Conservation (phyloP, 805 yeast species). For the Ogataea trehaloabstinens region DNA sequence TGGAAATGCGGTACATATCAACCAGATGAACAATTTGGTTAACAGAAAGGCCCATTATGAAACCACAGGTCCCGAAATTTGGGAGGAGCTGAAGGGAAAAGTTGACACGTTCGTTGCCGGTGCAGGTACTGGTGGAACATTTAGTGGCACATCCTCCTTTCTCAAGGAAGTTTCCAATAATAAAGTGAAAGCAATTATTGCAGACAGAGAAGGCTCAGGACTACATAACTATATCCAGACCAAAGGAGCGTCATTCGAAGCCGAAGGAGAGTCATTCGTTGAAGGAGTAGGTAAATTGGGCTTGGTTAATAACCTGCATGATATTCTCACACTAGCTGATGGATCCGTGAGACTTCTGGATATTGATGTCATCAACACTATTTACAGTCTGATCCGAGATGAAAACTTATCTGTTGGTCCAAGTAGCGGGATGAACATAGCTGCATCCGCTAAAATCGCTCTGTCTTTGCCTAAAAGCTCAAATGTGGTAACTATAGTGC, state of each 20-base stretch:
- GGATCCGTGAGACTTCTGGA: slow-evolving; percentile 73
- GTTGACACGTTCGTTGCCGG: slow-evolving; percentile 88
- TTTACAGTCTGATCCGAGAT: slow-evolving; percentile 70
- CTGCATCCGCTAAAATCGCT: slow-evolving; percentile 77
- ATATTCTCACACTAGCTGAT: slow-evolving; percentile 63
- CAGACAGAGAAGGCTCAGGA: slow-evolving; percentile 89
- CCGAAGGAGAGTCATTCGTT: slow-evolving; percentile 76
- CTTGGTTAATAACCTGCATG: slow-evolving; percentile 64
- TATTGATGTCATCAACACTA: slow-evolving; percentile 69
- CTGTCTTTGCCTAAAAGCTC: slow-evolving; percentile 63
- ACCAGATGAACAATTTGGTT: slow-evolving; percentile 85
- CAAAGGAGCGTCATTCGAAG: slow-evolving; percentile 58
- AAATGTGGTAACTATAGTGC: slow-evolving; percentile 75
- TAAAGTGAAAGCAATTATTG: slow-evolving; percentile 61
- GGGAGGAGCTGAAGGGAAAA: slow-evolving; percentile 80
- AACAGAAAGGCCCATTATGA: slow-evolving; percentile 88
- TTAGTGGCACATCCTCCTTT: slow-evolving; percentile 33
- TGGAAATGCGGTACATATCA: slow-evolving; percentile 90
- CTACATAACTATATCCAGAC: slow-evolving; percentile 67
- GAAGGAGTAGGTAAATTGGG: slow-evolving; percentile 93
- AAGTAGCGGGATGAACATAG: slow-evolving; percentile 78
- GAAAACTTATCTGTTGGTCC: slow-evolving; percentile 85
- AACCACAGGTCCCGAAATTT: slow-evolving; percentile 91
- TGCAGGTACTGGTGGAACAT: slow-evolving; percentile 92
- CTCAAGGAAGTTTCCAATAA: slow-evolving; percentile 70